Base-by-base conservation (phyloP, 441 rosid genomes). In the Euphorbia celastroides region DNA sequence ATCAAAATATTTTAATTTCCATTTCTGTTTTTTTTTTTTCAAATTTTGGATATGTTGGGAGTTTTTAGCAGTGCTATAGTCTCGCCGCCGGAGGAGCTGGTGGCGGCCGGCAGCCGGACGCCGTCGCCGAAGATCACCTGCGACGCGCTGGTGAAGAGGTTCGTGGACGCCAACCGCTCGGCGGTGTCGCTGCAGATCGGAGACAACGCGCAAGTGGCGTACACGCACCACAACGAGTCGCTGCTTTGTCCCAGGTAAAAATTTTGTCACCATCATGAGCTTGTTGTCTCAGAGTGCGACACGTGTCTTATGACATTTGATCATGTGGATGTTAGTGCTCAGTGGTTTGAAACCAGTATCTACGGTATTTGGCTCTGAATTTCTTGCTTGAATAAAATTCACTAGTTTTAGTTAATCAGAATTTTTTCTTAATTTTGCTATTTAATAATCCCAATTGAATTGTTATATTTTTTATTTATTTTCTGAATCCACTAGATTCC, bases 51-150 rank as follows among this genome's bases (percentile, higher is more conserved):
- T 70, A 93, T 93, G 98, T 80, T 93, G 80, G 98, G 98, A 70
- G 85, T 90, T 19, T 87, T 93, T 72, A 88, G 96, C 80, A 74
- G 96, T 75, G 72, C 83, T 34, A 75, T 93, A 60, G 77, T 93
- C 61, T 81, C 96, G 1, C 88, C 91, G 11, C 98, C 98, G 62
- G 97, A 90, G 19, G 98, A 93, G 79, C 88, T 90, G 65, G 97
- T 93, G 74, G 96, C 91, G 0, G 98, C 98, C 34, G 98, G 98
- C 46, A 68, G 88, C 81, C 80, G 98, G 73, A 93, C 98, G 8
- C 98, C 98, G 55, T 90, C 98, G 4, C 98, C 97, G 25, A 93
- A 93, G 72, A 87, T 73, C 48, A 70, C 86, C 31, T 72, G 93
- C 64, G 77, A 74, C 1, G 81, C 83, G 60, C 79, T 93, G 34